phyloP scores from a whole-genome alignment of 1,284 basidiomycete genomes.

The Pyrrhoderma lamaoense region DNA sequence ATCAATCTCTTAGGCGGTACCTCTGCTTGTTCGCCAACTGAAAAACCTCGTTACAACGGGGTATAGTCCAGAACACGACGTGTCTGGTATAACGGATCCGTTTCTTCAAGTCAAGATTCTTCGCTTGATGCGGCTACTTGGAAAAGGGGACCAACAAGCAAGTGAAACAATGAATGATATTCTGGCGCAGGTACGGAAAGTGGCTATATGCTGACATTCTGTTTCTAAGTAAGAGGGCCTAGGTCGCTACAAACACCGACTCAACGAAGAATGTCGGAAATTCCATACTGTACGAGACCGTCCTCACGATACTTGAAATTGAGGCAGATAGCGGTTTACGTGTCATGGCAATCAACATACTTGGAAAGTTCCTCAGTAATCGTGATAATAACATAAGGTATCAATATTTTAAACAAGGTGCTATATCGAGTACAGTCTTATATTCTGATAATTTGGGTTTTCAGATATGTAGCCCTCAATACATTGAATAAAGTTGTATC shows the following conservation, averaged over 20 bases:
- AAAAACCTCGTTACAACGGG: constrained; percentile 95
- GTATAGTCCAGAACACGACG: constrained; percentile 98
- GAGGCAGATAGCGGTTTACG: constrained; percentile 93
- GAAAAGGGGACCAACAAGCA: constrained; percentile 77
- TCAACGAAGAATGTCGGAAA: constrained; percentile 98
- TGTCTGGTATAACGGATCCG: constrained; percentile 98
- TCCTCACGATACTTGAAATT: constrained; percentile 95
- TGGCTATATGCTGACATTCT: neutral
- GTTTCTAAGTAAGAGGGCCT: constrained; percentile 8
- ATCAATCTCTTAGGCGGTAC: constrained; percentile 61
- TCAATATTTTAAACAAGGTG: constrained; percentile 22
- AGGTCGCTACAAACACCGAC: constrained; percentile 99
- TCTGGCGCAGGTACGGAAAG: constrained; percentile 69
- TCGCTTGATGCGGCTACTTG: constrained; percentile 87
- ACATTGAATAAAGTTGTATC: constrained; percentile 98
- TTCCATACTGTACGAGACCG: constrained; percentile 96
- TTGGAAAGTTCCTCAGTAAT: constrained; percentile 97
- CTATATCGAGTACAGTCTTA: constrained; percentile 6
- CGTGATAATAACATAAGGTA: constrained; percentile 98
- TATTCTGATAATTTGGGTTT: neutral
- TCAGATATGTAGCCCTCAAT: constrained; percentile 94
- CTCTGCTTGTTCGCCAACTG: constrained; percentile 89
- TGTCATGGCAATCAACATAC: constrained; percentile 99
- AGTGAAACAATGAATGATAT: constrained; percentile 99
- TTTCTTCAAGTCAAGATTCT: constrained; percentile 97